Evolutionary conservation across 1,284 basidiomycete species (phyloP), one percentile per base, ranked within the genome.

Genomic region (Wallemia hederae): DNA sequence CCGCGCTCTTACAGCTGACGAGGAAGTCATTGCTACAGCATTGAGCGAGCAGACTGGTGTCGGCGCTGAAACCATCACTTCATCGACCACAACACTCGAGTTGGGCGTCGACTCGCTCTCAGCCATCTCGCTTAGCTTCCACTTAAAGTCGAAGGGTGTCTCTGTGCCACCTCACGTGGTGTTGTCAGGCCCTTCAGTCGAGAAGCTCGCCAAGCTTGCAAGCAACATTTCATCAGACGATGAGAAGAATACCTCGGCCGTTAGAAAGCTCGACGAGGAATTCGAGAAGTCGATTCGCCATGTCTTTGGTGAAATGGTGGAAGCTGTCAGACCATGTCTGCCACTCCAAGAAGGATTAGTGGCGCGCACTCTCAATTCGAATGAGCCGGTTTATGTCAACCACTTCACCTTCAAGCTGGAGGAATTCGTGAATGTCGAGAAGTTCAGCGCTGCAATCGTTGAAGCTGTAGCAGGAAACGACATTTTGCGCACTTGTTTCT

Each of bases 61-160:
- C 22, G n/a, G 39, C n/a, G 19, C 22, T 7, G 39, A 49, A 5
- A 49, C 39, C 3, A 49, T 49, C 11, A 49, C 9, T 17, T 22
- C 39, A 22, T 49, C 39, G 22, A 49, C 39, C 15, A 62, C 62
- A 1, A 33, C 64, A 49, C 63, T 69, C 15, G 65, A 68, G 58
- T 62, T 64, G 9, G 68, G 69, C 31, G 64, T 69, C n/a, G 67
- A 64, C 34, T 60, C 27, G 17, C 68, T 66, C n/a, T 65, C 68
- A 59, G 60, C 63, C 1, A 62, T 61, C 22, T 63, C 67, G 27
- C 61, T 58, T 24, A 58, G 56, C 25, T 58, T 58, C 24, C 24
- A 26, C 17, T 22, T 58, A 15, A 26, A 28, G n/a, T 26, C 56
- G 17, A 22, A 26, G 17, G 56, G 56, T n/a, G 5, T 58, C 9